phyloP scores from a whole-genome alignment of 805 yeast species.

The Wilhelminamyces savonicus region DNA sequence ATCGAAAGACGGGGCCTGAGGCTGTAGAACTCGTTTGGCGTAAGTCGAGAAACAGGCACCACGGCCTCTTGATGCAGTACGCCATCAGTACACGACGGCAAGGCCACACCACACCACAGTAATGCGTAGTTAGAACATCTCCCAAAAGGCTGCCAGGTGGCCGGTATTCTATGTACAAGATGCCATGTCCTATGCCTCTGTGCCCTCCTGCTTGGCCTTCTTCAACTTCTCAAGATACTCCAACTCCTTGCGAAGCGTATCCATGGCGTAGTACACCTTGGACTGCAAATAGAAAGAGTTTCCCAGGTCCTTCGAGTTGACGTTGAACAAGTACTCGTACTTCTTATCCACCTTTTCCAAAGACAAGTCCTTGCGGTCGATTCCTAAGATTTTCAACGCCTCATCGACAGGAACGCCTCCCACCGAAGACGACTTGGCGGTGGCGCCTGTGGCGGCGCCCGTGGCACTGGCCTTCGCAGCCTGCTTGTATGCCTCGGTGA shows the following conservation, averaged over 20 bases:
- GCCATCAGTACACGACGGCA: too few relatives aligned
- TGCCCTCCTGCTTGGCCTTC: conserved; percentile 16
- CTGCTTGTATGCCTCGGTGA: conserved; percentile 94
- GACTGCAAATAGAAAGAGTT: conserved; percentile 92
- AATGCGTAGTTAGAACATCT: too few relatives aligned
- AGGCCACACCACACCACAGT: too few relatives aligned
- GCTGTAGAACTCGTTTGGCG: too few relatives aligned
- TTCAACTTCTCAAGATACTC: conserved; percentile 46
- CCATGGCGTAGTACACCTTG: conserved; percentile 92
- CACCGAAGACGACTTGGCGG: conserved; percentile 44
- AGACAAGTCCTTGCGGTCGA: conserved; percentile 52
- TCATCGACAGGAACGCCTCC: conserved; percentile 85
- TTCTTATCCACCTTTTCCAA: conserved; percentile 59
- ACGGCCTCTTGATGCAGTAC: too few relatives aligned
- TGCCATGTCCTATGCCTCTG: too few relatives aligned
- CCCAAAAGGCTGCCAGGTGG: too few relatives aligned
- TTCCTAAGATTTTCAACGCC: conserved; percentile 83
- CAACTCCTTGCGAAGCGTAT: conserved; percentile 75
- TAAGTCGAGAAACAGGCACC: too few relatives aligned
- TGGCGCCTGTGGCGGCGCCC: conserved; percentile 33
- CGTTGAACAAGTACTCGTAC: conserved; percentile 77
- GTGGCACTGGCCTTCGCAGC: conserved; percentile 92
- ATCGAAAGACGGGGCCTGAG: too few relatives aligned
- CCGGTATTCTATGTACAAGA: too few relatives aligned
- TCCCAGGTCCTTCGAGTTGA: conserved; percentile 91